These are phyloP conservation scores for Anisodus acutangulus DNA, from an alignment of 257 asterid genomes.

Conservation along the genomic window DNA sequence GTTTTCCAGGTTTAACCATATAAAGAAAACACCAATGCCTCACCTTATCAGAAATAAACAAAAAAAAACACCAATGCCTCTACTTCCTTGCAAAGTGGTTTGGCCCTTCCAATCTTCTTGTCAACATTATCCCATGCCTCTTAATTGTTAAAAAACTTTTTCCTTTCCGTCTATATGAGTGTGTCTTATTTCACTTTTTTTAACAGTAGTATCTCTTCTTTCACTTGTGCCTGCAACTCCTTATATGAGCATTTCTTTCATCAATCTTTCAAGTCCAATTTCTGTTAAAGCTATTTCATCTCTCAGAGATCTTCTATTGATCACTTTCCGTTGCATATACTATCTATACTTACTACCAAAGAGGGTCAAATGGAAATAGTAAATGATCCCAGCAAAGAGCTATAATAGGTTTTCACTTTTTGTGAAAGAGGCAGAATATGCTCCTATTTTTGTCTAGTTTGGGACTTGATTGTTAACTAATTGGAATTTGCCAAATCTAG, in stretches of 20 bases:
- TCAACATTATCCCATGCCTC: not conserved
- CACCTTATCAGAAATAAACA: no score
- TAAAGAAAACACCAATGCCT: not conserved
- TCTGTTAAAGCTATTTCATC: slow-evolving; percentile 5
- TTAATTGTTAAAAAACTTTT: not conserved
- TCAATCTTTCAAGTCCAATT: slow-evolving; percentile 10
- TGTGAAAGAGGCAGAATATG: not conserved
- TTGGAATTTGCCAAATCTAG: slow-evolving; percentile 13
- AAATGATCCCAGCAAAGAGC: slow-evolving; percentile 4
- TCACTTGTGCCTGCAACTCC: slow-evolving; percentile 3
- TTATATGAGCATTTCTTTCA: slow-evolving; percentile 17
- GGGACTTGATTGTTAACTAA: not conserved
- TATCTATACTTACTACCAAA: not conserved
- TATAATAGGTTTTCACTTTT: not conserved
- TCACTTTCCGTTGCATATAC: slow-evolving; percentile 14
- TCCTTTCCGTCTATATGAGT: not conserved
- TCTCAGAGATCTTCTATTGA: not conserved
- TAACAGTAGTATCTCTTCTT: not conserved
- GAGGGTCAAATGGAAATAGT: slow-evolving; percentile 1
- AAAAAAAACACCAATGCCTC: not conserved
- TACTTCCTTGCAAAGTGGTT: not conserved
- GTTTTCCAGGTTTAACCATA: not conserved
- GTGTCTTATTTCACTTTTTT: no score
- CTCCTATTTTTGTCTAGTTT: slow-evolving; percentile 10
- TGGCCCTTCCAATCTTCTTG: not conserved